Evolutionary conservation across 2,329 filamentous ascomycete genomes (phyloP), one percentile per base, ranked within the genome.

Genomic region (Aspergillus calidoustus): DNA sequence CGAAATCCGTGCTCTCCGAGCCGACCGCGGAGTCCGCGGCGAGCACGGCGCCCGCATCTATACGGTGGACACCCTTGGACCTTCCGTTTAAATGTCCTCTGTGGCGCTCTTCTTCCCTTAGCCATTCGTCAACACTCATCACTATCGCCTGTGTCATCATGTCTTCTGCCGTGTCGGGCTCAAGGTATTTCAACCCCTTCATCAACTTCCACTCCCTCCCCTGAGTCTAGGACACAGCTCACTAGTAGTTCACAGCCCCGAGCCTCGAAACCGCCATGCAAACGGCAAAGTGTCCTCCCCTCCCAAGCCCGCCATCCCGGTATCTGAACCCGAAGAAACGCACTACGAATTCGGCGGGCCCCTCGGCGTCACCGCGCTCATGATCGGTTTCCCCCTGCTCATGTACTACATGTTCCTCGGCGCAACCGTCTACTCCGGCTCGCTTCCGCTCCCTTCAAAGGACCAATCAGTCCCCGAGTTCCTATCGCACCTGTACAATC

Each of bases 321-420:
- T 19, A 3, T 28, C 23, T 2, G 44, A 55, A 22, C 3, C 25
- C 44, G 7, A 54, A 9, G 54, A 61, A 6, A 23, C 22, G 0
- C 53, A 57, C 19, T 72, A 84, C 67, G 95, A 99, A 74, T 99
- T 98, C 73, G 94, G 94, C 62, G 95, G 95, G 57, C 87, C 91
- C 3, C 74, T 86, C 4, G 94, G 94, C 53, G 89, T 92, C 49
- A 79, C 84, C 8, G 82, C 85, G 65, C 90, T 97, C 84, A 98
- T 98, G 92, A 83, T 91, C 65, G 87, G 90, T 49, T 99, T 98
- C 78, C 95, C 95, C 13, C 63, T 89, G 28, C 84, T 98, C 68
- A 98, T 98, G 94, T 97, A 91, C 86, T 98, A 97, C 81, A 97
- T 98, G 93, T 98, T 93, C 91, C 89, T 96, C 75, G 95, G 95